These are phyloP conservation scores for Gaertneriomyces semiglobifer DNA, from an alignment of 192 early-diverging fungal genomes.

Conservation along the genomic window DNA sequence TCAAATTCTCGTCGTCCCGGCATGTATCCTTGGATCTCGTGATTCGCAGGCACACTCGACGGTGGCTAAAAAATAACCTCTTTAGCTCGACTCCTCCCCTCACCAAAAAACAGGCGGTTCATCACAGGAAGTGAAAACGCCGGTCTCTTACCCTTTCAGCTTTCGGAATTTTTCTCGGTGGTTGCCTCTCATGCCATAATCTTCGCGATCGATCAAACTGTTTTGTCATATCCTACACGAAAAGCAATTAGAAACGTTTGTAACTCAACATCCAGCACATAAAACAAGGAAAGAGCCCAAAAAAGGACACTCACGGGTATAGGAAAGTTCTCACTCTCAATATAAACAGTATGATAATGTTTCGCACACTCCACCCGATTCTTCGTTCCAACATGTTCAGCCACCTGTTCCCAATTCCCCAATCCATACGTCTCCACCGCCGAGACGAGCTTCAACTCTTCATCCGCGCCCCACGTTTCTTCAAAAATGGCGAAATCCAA, in stretches of 20 bases:
- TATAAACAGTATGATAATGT: constrained; percentile 86
- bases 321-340: constrained; percentile 74
- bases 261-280: neutral
- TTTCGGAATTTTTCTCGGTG: constrained; percentile 18
- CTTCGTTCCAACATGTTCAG: constrained; percentile 90
- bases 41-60: constrained; percentile 82
- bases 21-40: constrained; percentile 98
- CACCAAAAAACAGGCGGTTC: too few relatives aligned
- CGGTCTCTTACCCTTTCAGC: constrained; percentile 13
- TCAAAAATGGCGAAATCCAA: constrained; percentile 88
- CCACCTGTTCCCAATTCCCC: constrained; percentile 96
- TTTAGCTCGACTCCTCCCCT: too few relatives aligned
- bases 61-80: constrained; percentile 65
- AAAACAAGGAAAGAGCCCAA: neutral
- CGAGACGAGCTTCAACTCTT: constrained; percentile 91
- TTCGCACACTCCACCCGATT: constrained; percentile 80
- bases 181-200: constrained; percentile 4
- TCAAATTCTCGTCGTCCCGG: constrained; percentile 95
- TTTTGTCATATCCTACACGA: constrained; percentile 59
- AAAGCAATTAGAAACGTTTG: constrained; percentile 16
- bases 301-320: constrained; percentile 57
- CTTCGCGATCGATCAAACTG: constrained; percentile 52
- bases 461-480: constrained; percentile 90
- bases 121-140: too few relatives aligned
- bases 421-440: constrained; percentile 87